Base-by-base conservation (phyloP, 805 yeast genomes). In the Wickerhamiella kazuoi region DNA sequence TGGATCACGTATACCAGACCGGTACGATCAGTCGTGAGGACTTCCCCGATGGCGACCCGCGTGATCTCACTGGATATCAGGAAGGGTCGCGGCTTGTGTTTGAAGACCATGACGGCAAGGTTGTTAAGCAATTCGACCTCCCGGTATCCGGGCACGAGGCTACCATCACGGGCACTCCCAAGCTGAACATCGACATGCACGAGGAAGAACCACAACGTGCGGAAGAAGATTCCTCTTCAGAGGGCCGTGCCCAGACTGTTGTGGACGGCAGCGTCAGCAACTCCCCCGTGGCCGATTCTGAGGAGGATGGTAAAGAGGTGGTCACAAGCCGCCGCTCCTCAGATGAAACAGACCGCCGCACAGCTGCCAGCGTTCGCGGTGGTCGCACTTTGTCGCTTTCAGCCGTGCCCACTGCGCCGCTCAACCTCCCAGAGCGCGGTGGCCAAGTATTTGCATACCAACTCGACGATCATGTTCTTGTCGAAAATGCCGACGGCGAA, bases 401-500 rank as follows among this genome's bases (percentile, higher is more conserved):
- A 5, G 7, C 34, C 7, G 26, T 23, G 6, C 26, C 26, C 11
- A 23, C 26, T 6, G 26, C 9, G 26, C 19, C 21, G 19, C 5
- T 29, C 4, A 32, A 38, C 7, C 11, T 38, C 15, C 49, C 47
- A 8, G 37, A 30, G 14, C 16, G 38, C 4, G 49, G 50, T 21
- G 41, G 37, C 18, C 47, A 37, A 1, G 50, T 49, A 5, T 43
- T 35, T 57, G 97, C 95, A 1, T 87, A 76, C 57, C 79, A 78
- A 56, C 65, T 81, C 31, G 90, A 77, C 52, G 75, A 82, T 50
- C 65, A 74, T 43, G 70, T 90, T 40, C 67, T 83, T 42, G 77
- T 90, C 41, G 98, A 87, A 57, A 80, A 84, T 51, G 81, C 72
- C 34, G 94, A 86, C 11, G 98, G 97, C 46, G 97, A 87, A 49